Evolutionary conservation across 1,284 basidiomycete genomes (phyloP), one percentile per base, ranked within the genome.

Genomic region (Boletus smithii): DNA sequence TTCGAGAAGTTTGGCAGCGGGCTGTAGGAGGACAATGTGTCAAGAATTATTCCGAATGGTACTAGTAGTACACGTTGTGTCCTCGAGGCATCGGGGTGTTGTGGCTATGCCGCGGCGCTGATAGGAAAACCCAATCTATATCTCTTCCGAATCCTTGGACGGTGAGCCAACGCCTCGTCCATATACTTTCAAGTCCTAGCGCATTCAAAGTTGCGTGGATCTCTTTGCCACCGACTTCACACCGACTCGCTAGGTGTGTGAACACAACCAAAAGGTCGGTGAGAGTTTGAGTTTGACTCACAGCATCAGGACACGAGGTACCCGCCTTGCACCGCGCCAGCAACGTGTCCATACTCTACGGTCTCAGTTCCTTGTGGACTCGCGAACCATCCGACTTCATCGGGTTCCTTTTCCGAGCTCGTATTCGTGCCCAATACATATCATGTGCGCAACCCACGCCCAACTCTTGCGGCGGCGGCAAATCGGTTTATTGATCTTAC

Each of bases 41-140:
- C n/a, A n/a, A n/a, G n/a, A n/a, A n/a, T n/a, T n/a, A n/a, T n/a
- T n/a, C n/a, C n/a, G n/a, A n/a, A n/a, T n/a, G n/a, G n/a, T n/a
- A n/a, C n/a, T 22, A 69, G 22, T 8, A 6, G 10, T 22, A n/a
- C 57, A 60, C 48, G 59, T 62, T 55, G 43, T 17, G 31, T 40
- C 60, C 57, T 58, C 52, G 60, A 59, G 60, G 60, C 55, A 32
- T 38, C 39, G 17, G 9, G 17, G 14, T 10, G 18, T 8, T 32
- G 60, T 58, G 59, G 60, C 60, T 55, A 36, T 58, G 34, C 35
- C 37, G n/a, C n/a, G n/a, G n/a, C n/a, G n/a, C n/a, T n/a, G n/a
- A n/a, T n/a, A n/a, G n/a, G n/a, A n/a, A n/a, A n/a, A n/a, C n/a
- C n/a, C n/a, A n/a, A n/a, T n/a, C n/a, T n/a, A n/a, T n/a, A n/a